Evolutionary conservation across 169 alveolate species (phyloP).

Genomic region (Fabrea salina): DNA sequence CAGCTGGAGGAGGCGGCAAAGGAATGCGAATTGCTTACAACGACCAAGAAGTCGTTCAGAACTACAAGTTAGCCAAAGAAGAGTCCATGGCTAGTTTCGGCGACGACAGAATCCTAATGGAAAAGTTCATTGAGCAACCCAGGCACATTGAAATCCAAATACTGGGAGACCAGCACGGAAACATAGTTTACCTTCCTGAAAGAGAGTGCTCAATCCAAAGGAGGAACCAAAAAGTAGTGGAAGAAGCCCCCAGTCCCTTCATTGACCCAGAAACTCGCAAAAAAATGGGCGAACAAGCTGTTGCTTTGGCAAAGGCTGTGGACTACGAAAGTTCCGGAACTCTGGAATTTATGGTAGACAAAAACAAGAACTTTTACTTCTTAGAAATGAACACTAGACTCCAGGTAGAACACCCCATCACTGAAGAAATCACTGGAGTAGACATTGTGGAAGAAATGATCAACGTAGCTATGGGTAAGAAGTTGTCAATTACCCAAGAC

Average conservation of each 20-base stretch:
- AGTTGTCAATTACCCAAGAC: slow-evolving; percentile 40
- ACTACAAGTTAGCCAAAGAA: slow-evolving; percentile 50
- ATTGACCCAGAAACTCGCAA: slow-evolving; percentile 75
- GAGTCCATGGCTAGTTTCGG: slow-evolving; percentile 65
- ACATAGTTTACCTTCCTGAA: slow-evolving; percentile 85
- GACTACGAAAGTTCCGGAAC: slow-evolving; percentile 91
- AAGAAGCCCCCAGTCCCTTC: slow-evolving; percentile 88
- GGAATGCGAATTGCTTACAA: slow-evolving; percentile 88
- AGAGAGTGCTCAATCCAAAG: slow-evolving; percentile 93
- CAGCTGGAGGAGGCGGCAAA: slow-evolving; percentile 97
- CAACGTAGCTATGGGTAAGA: slow-evolving; percentile 50
- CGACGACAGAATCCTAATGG: slow-evolving; percentile 54
- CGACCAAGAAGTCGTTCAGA: slow-evolving; percentile 50
- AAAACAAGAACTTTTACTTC: slow-evolving; percentile 77
- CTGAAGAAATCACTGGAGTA: slow-evolving; percentile 85
- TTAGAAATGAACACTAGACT: slow-evolving; percentile 87
- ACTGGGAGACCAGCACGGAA: slow-evolving; percentile 87
- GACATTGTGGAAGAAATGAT: slow-evolving; percentile 58
- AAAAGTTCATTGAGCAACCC: slow-evolving; percentile 67
- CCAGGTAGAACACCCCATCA: slow-evolving; percentile 94
- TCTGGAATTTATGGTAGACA: slow-evolving; percentile 89
- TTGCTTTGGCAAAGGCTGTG: slow-evolving; percentile 83
- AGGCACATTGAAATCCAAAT: slow-evolving; percentile 90
- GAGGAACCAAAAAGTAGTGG: slow-evolving; percentile 91
- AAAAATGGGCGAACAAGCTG: slow-evolving; percentile 88